Evolutionary conservation across 192 early-diverging fungal genomes (phyloP), one percentile per base, ranked within the genome.

Genomic region (Endogone sp.): DNA sequence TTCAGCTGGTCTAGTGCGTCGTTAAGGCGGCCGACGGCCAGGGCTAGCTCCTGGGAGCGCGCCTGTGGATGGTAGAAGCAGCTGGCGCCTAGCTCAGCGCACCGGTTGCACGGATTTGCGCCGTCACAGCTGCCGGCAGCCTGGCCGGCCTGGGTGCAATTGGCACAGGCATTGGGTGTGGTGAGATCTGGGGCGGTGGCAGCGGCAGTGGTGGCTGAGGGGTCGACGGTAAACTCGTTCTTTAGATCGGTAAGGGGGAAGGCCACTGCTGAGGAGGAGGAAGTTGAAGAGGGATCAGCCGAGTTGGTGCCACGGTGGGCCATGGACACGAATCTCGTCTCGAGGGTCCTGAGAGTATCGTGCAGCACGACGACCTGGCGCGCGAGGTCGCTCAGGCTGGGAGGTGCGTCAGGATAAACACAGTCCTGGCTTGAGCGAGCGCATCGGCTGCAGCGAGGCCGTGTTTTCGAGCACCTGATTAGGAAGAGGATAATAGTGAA

Each of bases 281-380:
- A 23, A 9, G 22, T 8, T 10, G 59, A 60, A 4, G 23, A 20
- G 27, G 59, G n/a, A 44, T 44, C 37, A 4, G 23, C 27, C 9
- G 59, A 13, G n/a, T 56, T 56, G 55, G 11, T 20, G 59, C 22
- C 23, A 9, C 23, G 6, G 8, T 60, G 59, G 22, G 23, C 59
- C 23, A 60, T 23, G 9, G 59, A 23, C 4, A 60, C 27, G 59
- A 60, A 60, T 20, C 59, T 23, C 4, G 22, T 60, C 27, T 60
- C 59, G 9, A 60, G 59, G 27, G 59, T 9, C 22, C 27, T 23
- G 4, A 60, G 20, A 23, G 59, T 60, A 9, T 60, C 59, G 59
- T 60, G 59, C 23, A 60, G 59, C 22, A 60, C 27, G 59, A 60
- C 59, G 23, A 60, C 59, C 59, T 60, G 59, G 27, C 59, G 59